These are phyloP conservation scores for Volvox carteri DNA, from an alignment of 163 green algal genomes.

Conservation along the genomic window DNA sequence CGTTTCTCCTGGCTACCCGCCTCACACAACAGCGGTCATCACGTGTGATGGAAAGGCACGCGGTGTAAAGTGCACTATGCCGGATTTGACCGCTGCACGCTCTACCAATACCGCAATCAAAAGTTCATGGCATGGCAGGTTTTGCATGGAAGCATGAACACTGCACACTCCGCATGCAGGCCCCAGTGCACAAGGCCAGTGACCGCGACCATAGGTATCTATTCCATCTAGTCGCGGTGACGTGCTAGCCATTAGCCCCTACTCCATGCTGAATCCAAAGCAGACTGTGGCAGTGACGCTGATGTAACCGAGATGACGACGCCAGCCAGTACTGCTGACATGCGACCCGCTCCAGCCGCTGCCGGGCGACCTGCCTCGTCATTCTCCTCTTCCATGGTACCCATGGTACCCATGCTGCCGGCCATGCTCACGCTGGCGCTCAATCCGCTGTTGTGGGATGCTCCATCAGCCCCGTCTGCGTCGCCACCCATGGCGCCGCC, in stretches of 20 bases:
- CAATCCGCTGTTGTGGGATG: neutral
- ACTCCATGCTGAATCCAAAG: no score
- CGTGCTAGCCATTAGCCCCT: no score
- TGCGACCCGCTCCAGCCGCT: conserved; percentile 13
- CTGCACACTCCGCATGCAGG: no score
- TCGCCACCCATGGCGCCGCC: neutral
- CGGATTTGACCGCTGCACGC: neutral
- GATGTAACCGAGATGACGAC: neutral
- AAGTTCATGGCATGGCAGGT: no score
- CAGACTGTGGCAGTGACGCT: neutral
- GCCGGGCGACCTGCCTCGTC: conserved; percentile 33
- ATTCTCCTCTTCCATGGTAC: conserved; percentile 16
- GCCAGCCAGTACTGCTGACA: conserved; percentile 34
- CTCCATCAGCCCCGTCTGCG: neutral
- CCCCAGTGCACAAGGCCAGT: no score
- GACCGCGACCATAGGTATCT: no score
- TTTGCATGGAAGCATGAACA: no score
- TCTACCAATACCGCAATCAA: neutral
- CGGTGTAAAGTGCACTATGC: neutral
- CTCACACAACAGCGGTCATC: neutral
- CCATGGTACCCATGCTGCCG: neutral
- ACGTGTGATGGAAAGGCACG: neutral
- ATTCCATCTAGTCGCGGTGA: no score
- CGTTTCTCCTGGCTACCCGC: no score
- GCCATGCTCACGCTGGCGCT: neutral